Evolutionary conservation across 2,329 filamentous ascomycete genomes (phyloP).

Genomic region (Xylaria hypoxylon): DNA sequence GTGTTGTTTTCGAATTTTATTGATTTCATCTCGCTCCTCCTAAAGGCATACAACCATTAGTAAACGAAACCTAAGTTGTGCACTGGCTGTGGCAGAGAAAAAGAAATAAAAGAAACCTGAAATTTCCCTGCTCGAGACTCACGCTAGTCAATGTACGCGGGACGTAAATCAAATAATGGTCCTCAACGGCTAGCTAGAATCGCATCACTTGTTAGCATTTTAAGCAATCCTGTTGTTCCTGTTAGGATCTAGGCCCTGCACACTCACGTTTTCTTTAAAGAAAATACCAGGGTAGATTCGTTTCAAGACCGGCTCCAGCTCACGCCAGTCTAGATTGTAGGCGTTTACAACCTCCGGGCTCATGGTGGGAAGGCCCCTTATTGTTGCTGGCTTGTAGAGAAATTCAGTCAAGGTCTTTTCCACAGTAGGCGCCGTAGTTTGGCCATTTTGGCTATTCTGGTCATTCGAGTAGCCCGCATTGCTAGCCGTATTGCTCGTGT

Average conservation of each 20-base stretch:
- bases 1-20: slow-evolving; percentile 20
- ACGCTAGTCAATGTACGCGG: slow-evolving; percentile 17
- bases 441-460: slow-evolving; percentile 3
- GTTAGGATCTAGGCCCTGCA: background rate
- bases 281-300: slow-evolving; percentile 17
- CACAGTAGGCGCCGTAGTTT: background rate
- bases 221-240: no score
- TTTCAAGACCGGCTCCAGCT: slow-evolving; percentile 23
- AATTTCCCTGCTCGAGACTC: background rate
- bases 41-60: slow-evolving; percentile 1
- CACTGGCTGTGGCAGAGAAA: no score
- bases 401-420: slow-evolving; percentile 22
- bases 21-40: slow-evolving; percentile 25
- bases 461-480: background rate
- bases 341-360: slow-evolving; percentile 13
- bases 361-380: slow-evolving; percentile 13
- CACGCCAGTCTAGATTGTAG: slow-evolving; percentile 29
- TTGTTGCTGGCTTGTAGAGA: slow-evolving; percentile 24
- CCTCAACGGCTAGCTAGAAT: slow-evolving; percentile 21
- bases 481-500: slow-evolving; percentile 14
- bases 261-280: slow-evolving; percentile 28
- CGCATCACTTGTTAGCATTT: slow-evolving; percentile 9
- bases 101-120: background rate
- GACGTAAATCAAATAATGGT: slow-evolving; percentile 34
- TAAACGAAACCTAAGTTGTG: background rate